These are phyloP conservation scores for Herpetospermum pedunculosum DNA, from an alignment of 306 rosid genomes.

Conservation along the genomic window DNA sequence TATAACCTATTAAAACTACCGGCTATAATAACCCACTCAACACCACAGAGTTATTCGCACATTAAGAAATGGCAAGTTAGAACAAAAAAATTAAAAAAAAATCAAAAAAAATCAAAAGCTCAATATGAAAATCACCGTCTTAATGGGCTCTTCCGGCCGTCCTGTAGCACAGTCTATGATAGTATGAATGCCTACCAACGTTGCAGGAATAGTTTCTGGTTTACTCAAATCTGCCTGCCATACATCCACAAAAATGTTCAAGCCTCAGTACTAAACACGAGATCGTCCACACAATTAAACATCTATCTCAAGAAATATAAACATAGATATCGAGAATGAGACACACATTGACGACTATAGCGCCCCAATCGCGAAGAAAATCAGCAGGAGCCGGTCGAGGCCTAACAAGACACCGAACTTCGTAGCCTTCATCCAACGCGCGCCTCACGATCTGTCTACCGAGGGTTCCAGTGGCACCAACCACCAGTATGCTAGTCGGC, in stretches of 20 bases:
- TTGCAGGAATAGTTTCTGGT: constrained; percentile 90
- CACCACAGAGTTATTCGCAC: background rate
- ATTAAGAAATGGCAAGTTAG: background rate
- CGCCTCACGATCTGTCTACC: constrained; percentile 94
- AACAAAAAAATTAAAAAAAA: background rate
- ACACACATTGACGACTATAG: constrained; percentile 69
- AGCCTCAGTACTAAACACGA: background rate
- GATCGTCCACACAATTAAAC: background rate
- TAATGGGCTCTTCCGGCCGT: constrained; percentile 93
- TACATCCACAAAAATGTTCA: background rate
- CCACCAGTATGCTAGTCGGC: constrained; percentile 66
- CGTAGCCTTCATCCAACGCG: constrained; percentile 88
- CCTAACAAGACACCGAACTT: constrained; percentile 81
- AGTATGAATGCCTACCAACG: constrained; percentile 82
- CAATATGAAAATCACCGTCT: constrained; percentile 29
- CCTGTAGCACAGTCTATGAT: constrained; percentile 94
- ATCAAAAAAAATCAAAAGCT: background rate
- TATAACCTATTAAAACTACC: too few species aligned
- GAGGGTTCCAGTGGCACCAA: constrained; percentile 77
- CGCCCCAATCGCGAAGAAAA: constrained; percentile 98
- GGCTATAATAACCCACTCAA: too few species aligned
- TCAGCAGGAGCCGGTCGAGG: constrained; percentile 98
- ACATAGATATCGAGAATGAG: background rate
- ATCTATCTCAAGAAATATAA: background rate
- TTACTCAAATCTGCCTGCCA: constrained; percentile 78